phyloP scores from a whole-genome alignment of 805 yeast species.

The Myxozyma geophila region DNA sequence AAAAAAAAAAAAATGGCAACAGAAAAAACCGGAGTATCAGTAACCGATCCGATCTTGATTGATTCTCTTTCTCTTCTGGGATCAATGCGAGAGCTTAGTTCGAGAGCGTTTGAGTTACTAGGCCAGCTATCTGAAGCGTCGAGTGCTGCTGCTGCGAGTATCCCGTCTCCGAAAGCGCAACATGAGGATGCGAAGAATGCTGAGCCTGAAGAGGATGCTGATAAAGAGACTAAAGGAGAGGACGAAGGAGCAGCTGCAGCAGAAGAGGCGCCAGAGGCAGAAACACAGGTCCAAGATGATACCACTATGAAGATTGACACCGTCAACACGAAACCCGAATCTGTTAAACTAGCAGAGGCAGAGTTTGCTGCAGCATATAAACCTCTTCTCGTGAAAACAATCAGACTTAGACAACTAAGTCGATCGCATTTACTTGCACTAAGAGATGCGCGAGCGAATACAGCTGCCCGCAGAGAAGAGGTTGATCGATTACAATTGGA shows the following conservation, averaged over 20 bases:
- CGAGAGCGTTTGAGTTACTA: slow-evolving; percentile 11
- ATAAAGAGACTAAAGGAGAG: not conserved
- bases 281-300: not conserved
- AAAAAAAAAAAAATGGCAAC: not conserved
- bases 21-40: not conserved
- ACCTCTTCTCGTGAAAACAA: slow-evolving; percentile 2
- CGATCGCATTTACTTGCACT: slow-evolving; percentile 12
- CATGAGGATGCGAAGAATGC: not conserved
- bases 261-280: not conserved
- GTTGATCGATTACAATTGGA: slow-evolving; percentile 30
- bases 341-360: not conserved
- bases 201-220: not conserved
- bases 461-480: slow-evolving; percentile 11
- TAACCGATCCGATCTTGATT: not conserved
- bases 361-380: slow-evolving; percentile 20
- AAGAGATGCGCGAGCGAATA: not conserved
- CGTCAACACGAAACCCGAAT: no score
- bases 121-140: slow-evolving; percentile 3
- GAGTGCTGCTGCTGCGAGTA: slow-evolving; percentile 12
- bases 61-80: slow-evolving; percentile 8
- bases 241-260: not conserved
- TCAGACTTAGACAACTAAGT: slow-evolving; percentile 12
- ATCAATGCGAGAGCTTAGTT: slow-evolving; percentile 20
- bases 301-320: no score
- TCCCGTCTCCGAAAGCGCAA: slow-evolving; percentile 18